Evolutionary conservation across 192 early-diverging fungal genomes (phyloP), one percentile per base, ranked within the genome.

Genomic region (Umbelopsis vinacea): DNA sequence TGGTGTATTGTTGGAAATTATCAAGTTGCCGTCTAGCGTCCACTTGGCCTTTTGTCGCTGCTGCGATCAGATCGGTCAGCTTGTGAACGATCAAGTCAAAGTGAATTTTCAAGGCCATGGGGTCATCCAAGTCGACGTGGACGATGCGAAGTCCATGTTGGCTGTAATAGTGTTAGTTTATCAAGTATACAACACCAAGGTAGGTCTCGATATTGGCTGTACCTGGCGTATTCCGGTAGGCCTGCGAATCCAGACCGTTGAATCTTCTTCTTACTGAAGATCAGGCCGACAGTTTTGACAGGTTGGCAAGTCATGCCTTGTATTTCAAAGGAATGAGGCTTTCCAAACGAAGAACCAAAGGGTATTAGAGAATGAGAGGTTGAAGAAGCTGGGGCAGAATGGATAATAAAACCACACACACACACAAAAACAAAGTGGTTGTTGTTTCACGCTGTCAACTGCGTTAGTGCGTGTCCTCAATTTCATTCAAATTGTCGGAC

Each of bases 21-120:
- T 74, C 69, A 35, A 69, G 74, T 23, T 76, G 50, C 14, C n/a
- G 35, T 21, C 55, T 22, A 0, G 75, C 71, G 6, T 71, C 50
- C 1, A 4, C 29, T 63, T 76, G 68, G 0, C 74, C 74, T 19
- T 68, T 50, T 21, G 73, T 52, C n/a, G 75, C 72, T 33, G 70
- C 71, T 15, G 63, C 69, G 10, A 81, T 71, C 21, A 76, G 35
- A 60, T 81, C 79, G 22, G 79, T 76, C 52, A 81, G 69, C 63
- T 81, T 81, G 40, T 81, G 79, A 8, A 81, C 79, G 55, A 81
- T 76, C 26, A 81, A 26, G 38, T 76, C 79, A 26, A 81, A 66
- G 21, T 52, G 67, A 2, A 55, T 74, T 43, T 72, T 74, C 40
- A 69, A 38, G 17, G 55, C 68, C 5, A 80, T 68, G 2, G 78